Percentiles rank a stretch among this genome's conserved stretches.
These are phyloP conservation scores for Rhodotorula mucilaginosa DNA, from an alignment of 1,284 basidiomycete species.

Conservation along the genomic window DNA sequence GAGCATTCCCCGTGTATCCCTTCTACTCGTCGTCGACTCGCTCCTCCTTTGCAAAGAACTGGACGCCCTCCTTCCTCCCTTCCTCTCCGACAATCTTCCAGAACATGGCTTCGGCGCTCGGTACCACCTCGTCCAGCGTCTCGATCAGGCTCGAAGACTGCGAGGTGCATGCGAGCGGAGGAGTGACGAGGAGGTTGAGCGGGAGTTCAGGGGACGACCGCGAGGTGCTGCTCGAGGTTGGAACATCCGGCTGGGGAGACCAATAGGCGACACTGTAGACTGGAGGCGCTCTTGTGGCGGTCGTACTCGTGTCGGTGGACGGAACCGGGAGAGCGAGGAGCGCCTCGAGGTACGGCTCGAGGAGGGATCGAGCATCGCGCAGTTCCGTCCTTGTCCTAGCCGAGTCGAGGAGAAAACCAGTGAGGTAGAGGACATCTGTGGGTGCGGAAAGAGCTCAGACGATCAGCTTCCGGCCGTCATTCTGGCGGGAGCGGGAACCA, in stretches of 20 bases:
- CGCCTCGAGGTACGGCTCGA: constrained; percentile 63
- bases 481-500: too few species aligned
- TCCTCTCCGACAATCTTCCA: constrained; percentile 54
- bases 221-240: not conserved
- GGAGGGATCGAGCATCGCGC: constrained; percentile 18
- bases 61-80: constrained; percentile 34
- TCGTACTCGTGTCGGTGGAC: too few species aligned
- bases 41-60: constrained; percentile 27
- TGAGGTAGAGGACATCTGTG: constrained; percentile 51
- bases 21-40: constrained; percentile 12
- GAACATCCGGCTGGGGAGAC: constrained; percentile 1
- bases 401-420: constrained; percentile 31
- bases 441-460: not conserved
- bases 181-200: constrained; percentile 48
- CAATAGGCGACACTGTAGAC: constrained; percentile 59
- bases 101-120: constrained; percentile 62
- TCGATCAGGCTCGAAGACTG: constrained; percentile 51
- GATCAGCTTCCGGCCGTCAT: too few species aligned
- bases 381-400: not conserved
- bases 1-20: too few species aligned
- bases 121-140: constrained; percentile 59
- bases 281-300: constrained; percentile 40
- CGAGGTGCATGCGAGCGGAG: constrained; percentile 41
- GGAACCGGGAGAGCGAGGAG: constrained; percentile 47
- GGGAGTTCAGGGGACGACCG: constrained; percentile 6